These are phyloP conservation scores for Diaporthe sp. DNA, from an alignment of 2,329 filamentous ascomycete genomes.

Conservation along the genomic window DNA sequence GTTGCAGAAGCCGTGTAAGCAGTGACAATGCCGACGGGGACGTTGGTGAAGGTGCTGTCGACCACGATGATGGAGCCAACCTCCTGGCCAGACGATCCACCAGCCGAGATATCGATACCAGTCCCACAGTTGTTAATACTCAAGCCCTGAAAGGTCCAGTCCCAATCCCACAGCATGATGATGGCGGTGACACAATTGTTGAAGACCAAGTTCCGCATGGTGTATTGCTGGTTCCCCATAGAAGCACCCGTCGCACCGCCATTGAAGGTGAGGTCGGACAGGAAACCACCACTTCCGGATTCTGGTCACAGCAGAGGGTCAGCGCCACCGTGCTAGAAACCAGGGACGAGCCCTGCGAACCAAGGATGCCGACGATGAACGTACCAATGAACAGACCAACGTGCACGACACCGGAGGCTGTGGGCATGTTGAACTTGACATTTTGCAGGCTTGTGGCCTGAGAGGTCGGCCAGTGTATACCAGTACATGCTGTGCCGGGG, in stretches of 20 bases:
- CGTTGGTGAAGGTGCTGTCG: conserved; percentile 77
- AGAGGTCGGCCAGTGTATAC: conserved; percentile 79
- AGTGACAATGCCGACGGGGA: conserved; percentile 75
- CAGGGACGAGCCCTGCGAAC: too few species aligned
- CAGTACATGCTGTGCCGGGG: conserved; percentile 61
- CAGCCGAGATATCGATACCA: conserved; percentile 72
- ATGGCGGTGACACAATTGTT: conserved; percentile 62
- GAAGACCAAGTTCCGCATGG: conserved; percentile 76
- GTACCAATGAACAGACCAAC: conserved; percentile 73
- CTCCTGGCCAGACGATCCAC: conserved; percentile 62
- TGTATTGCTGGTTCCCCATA: conserved; percentile 79
- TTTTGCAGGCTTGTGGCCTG: conserved; percentile 75
- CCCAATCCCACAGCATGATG: conserved; percentile 77
- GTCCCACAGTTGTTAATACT: conserved; percentile 71
- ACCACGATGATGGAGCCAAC: conserved; percentile 80
- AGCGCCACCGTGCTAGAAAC: background rate
- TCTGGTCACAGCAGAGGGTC: background rate
- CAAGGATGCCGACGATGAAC: background rate
- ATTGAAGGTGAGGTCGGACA: conserved; percentile 71
- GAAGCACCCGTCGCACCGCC: conserved; percentile 72
- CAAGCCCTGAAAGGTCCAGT: conserved; percentile 76
- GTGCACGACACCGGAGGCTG: conserved; percentile 63
- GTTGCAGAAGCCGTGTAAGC: conserved; percentile 61
- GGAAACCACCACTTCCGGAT: conserved; percentile 52
- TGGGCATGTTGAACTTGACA: conserved; percentile 68